Conservation (phyloP, 371 early-diverging fungal genomes). For the Rhizomucor pusillus region DNA sequence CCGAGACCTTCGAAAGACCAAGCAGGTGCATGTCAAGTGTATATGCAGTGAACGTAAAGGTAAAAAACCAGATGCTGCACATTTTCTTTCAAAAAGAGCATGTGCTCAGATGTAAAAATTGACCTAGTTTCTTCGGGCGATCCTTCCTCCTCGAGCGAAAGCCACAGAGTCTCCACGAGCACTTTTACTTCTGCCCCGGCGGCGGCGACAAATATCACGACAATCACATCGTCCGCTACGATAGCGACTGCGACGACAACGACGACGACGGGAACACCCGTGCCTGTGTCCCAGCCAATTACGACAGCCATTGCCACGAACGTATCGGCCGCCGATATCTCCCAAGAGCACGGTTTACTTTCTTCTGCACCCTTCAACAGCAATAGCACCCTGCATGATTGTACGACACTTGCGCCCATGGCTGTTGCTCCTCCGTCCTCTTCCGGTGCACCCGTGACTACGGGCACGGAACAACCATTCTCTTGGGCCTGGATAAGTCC, state of each 20-base stretch:
- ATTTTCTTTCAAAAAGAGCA: no score
- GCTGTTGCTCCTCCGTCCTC: not conserved
- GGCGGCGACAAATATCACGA: not conserved
- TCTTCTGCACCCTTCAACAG: no score
- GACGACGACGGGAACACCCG: no score
- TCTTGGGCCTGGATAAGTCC: conserved; percentile 27
- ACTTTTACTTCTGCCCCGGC: not conserved
- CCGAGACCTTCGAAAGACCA: conserved; percentile 71
- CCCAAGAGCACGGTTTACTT: no score
- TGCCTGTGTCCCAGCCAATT: not conserved
- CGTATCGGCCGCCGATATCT: no score
- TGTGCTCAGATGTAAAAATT: no score
- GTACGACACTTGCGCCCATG: no score
- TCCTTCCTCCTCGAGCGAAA: no score
- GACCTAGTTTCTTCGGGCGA: no score
- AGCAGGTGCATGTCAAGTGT: conserved; percentile 77
- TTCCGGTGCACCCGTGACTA: not conserved
- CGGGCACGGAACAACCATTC: not conserved
- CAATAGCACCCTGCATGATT: not conserved
- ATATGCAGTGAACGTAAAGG: conserved; percentile 54
- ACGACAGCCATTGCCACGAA: conserved; percentile 1
- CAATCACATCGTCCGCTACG: not conserved
- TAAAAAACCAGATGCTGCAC: no score
- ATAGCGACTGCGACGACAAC: not conserved
- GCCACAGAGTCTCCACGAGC: not conserved